These are phyloP conservation scores for Fistulifera pelliculosa DNA, from an alignment of 108 stramenopile species.

Conservation along the genomic window DNA sequence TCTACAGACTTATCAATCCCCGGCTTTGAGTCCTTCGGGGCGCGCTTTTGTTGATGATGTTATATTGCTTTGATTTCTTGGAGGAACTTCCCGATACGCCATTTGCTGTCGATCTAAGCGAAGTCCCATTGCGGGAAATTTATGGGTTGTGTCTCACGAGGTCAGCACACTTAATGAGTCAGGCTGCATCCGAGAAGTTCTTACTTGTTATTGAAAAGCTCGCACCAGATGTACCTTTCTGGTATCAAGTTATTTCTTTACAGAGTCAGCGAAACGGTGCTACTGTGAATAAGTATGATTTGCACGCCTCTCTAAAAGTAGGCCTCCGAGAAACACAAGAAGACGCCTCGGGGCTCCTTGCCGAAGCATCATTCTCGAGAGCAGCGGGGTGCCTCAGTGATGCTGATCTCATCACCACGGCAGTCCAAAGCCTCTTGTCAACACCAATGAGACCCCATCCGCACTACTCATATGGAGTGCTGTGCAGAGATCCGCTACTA, in stretches of 20 bases:
- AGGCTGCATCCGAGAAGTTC: background rate
- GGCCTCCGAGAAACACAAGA: background rate
- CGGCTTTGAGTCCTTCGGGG: background rate
- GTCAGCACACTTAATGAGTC: background rate
- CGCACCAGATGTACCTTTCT: background rate
- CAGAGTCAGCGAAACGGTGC: too few relatives aligned
- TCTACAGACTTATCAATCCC: background rate
- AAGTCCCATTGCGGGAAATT: constrained; percentile 8
- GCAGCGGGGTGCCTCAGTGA: constrained; percentile 21
- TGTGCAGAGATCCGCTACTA: constrained; percentile 58
- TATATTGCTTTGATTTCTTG: constrained; percentile 45
- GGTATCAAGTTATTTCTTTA: too few relatives aligned
- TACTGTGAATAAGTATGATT: too few relatives aligned
- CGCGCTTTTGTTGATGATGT: constrained; percentile 39
- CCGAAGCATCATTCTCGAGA: constrained; percentile 39
- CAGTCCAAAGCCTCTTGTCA: constrained; percentile 37
- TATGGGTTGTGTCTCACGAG: background rate
- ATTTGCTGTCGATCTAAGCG: constrained; percentile 1
- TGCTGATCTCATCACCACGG: constrained; percentile 25
- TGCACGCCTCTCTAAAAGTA: background rate
- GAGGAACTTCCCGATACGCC: constrained; percentile 3
- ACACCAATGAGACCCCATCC: constrained; percentile 29
- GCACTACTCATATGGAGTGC: constrained; percentile 28
- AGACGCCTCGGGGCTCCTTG: constrained; percentile 23
- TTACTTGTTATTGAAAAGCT: background rate